Base-by-base conservation (phyloP, 495 filamentous ascomycete genomes). In the Podospora anserina region DNA sequence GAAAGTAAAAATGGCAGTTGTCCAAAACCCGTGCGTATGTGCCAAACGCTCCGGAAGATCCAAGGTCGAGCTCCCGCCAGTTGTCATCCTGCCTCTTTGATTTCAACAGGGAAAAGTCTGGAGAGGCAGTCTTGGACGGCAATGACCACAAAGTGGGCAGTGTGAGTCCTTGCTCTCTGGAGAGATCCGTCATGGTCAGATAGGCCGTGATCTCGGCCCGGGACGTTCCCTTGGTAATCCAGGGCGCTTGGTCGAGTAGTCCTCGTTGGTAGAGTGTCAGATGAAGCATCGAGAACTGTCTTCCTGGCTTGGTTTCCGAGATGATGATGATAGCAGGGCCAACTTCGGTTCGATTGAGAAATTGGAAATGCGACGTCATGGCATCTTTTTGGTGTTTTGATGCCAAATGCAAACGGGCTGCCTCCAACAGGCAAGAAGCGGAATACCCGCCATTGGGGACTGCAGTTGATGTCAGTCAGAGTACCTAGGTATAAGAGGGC, bases 391-490 rank as follows among this genome's bases (percentile, higher is more conserved):
- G 88, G 71, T 87, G 83, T 61, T 86, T 85, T 0, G 78, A 77
- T 44, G 83, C 72, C 65, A 92, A 87, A 77, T 94, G 90, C 16
- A 78, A 81, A 2, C 77, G 75, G 7, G 88, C 87, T 23, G 90
- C 85, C 18, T 80, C 78, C 71, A 92, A 84, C 68, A 96, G 70
- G 62, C 73, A 75, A 13, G 89, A 81, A 20, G 89, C 88, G 13
- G 90, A 88, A 72, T 90, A 94, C 60, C 92, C 93, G 67, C 92
- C 92, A 72, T 97, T 91, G 20, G 92, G 92, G 5, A 97, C 92
- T 92, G 73, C 13, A 0, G 16, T 1, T 28, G n/a, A 56, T 57
- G 49, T 49, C 4, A 53, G 49, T 49, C 49, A 60, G 13, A 7
- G 9, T 54, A 32, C 9, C 58, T 19, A 49, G 13, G 63, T 11